Conservation (phyloP, 2,329 filamentous ascomycete species). For the Monilinia vaccinii-corymbosi region DNA sequence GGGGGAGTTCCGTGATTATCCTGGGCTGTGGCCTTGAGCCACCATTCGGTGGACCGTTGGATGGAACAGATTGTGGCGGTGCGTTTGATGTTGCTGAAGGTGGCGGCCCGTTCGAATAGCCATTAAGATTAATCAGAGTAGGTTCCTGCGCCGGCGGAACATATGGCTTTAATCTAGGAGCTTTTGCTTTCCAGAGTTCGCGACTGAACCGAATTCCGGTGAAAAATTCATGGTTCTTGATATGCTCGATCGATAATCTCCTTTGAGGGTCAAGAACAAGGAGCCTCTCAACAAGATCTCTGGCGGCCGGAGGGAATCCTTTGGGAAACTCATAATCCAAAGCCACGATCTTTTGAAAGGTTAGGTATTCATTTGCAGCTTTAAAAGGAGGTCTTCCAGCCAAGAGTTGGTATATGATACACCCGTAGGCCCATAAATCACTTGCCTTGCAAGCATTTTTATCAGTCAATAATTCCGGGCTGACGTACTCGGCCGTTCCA, state of each 20-base stretch:
- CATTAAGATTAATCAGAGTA: constrained; percentile 62
- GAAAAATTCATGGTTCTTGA: constrained; percentile 95
- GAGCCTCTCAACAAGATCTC: constrained; percentile 82
- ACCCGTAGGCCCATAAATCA: constrained; percentile 96
- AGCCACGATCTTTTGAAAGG: constrained; percentile 95
- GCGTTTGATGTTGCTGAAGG: constrained; percentile 24
- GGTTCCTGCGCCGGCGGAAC: constrained; percentile 68
- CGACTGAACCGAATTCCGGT: constrained; percentile 78
- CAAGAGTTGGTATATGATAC: constrained; percentile 92
- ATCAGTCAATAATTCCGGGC: constrained; percentile 89
- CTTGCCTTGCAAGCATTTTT: constrained; percentile 97
- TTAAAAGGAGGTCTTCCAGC: constrained; percentile 98
- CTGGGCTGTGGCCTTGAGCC: constrained; percentile 55
- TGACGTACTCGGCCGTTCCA: constrained; percentile 96
- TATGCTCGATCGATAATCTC: constrained; percentile 85
- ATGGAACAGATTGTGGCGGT: constrained; percentile 29
- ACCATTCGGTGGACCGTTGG: constrained; percentile 34
- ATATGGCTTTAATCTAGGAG: constrained; percentile 78
- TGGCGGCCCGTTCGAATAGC: constrained; percentile 29
- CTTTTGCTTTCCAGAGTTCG: constrained; percentile 79
- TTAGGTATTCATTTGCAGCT: constrained; percentile 88
- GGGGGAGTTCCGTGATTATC: constrained; percentile 89
- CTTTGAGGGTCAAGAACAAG: constrained; percentile 80
- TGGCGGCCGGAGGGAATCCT: constrained; percentile 77
- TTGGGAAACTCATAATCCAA: constrained; percentile 89